phyloP scores from a whole-genome alignment of 2,329 filamentous ascomycete genomes.

The Aspergillus persii region DNA sequence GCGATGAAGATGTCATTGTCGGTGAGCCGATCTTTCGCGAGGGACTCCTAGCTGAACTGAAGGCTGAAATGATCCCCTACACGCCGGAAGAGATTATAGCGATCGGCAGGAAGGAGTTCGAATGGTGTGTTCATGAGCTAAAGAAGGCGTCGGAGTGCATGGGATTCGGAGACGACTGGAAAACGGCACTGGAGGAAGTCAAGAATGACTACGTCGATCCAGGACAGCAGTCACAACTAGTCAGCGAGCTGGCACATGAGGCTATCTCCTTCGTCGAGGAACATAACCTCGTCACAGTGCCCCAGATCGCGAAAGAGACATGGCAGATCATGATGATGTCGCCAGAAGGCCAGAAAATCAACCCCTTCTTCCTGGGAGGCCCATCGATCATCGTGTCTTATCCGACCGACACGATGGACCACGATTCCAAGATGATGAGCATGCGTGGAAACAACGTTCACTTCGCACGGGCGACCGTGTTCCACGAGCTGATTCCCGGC shows the following conservation, averaged over 20 bases:
- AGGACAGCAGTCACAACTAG: slow-evolving; percentile 53
- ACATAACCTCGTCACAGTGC: slow-evolving; percentile 57
- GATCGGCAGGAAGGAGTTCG: background rate
- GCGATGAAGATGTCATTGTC: background rate
- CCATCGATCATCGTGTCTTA: slow-evolving; percentile 56
- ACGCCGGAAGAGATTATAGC: background rate
- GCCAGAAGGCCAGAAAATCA: slow-evolving; percentile 52
- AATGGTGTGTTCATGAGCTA: slow-evolving; percentile 58
- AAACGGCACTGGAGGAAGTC: slow-evolving; percentile 54
- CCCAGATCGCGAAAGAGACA: slow-evolving; percentile 52
- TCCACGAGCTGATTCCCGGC: slow-evolving; percentile 62
- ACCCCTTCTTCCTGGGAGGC: slow-evolving; percentile 61
- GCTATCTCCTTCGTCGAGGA: slow-evolving; percentile 54
- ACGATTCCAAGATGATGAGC: slow-evolving; percentile 58
- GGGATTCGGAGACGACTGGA: slow-evolving; percentile 52
- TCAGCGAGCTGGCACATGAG: slow-evolving; percentile 52
- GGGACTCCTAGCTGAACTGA: background rate
- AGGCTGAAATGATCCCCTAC: background rate
- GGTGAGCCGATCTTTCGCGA: background rate
- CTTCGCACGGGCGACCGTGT: slow-evolving; percentile 58
- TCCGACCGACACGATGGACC: slow-evolving; percentile 35
- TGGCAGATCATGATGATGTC: slow-evolving; percentile 59
- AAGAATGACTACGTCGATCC: slow-evolving; percentile 56
- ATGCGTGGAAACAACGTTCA: slow-evolving; percentile 60
- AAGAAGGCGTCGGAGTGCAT: slow-evolving; percentile 50